A percentile compares a stretch with the other conserved stretches of the same genome.
Conservation (phyloP, 805 yeast species). For the Spathaspora hagerdaliae region DNA sequence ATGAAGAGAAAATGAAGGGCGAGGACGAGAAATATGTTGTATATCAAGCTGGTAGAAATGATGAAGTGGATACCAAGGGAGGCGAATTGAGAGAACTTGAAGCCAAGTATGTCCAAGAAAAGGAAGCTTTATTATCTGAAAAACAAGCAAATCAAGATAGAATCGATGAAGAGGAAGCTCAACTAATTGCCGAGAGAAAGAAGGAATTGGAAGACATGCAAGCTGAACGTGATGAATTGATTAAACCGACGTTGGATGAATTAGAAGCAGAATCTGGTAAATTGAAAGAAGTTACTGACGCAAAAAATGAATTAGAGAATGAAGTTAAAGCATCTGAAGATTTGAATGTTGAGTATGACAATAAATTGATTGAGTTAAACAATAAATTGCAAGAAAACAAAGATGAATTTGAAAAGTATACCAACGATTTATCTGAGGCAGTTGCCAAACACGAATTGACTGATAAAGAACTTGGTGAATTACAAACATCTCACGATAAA, state of each 20-base stretch:
- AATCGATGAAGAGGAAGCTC: constrained; percentile 41
- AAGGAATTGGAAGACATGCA: constrained; percentile 46
- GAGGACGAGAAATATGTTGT: constrained; percentile 26
- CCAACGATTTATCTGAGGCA: constrained; percentile 28
- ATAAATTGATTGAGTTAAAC: constrained; percentile 41
- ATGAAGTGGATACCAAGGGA: constrained; percentile 25
- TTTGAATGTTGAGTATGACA: constrained; percentile 41
- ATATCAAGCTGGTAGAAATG: constrained; percentile 26
- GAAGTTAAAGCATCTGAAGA: constrained; percentile 43
- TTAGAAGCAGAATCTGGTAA: constrained; percentile 46
- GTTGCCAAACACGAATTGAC: constrained; percentile 36
- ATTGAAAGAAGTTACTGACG: constrained; percentile 46
- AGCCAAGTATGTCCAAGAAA: constrained; percentile 34
- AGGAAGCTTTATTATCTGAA: constrained; percentile 41
- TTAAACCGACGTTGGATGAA: constrained; percentile 54
- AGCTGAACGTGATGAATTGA: constrained; percentile 48
- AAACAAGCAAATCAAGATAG: constrained; percentile 44
- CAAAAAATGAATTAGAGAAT: constrained; percentile 43
- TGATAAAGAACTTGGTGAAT: constrained; percentile 34
- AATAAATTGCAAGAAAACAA: constrained; percentile 41
- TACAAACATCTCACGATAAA: constrained; percentile 20
- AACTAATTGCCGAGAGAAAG: constrained; percentile 41
- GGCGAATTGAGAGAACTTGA: constrained; percentile 32
- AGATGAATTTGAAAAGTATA: constrained; percentile 29
- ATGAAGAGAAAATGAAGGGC: constrained; percentile 26